Evolutionary conservation across 148 eudicot genomes (phyloP).

Genomic region (Simmondsia chinensis): DNA sequence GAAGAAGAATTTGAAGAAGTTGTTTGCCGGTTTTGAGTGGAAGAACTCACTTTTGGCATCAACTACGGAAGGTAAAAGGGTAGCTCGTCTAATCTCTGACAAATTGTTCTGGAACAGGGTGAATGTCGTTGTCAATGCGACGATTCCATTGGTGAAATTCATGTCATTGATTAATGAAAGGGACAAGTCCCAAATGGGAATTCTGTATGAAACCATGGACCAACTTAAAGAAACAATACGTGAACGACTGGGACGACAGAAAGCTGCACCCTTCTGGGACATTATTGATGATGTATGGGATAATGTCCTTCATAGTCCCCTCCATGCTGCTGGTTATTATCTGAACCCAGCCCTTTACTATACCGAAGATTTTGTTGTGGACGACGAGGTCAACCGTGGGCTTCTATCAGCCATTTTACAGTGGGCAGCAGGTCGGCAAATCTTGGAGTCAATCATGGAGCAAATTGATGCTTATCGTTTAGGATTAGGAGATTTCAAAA

Average conservation of each 20-base stretch:
- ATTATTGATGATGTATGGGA: conserved; percentile 19
- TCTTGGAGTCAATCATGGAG: too few species aligned
- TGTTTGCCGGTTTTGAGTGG: conserved; percentile 13
- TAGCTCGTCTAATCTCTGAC: conserved; percentile 7
- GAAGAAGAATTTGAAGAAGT: conserved; percentile 1
- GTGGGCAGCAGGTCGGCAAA: too few species aligned
- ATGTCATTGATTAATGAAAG: conserved; percentile 7
- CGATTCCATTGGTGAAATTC: conserved; percentile 14
- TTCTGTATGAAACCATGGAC: conserved; percentile 21
- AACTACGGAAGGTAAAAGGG: not conserved
- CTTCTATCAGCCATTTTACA: not conserved
- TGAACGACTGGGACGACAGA: not conserved
- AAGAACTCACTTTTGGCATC: not conserved
- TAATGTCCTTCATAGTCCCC: conserved; percentile 13
- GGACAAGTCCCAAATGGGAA: conserved; percentile 17
- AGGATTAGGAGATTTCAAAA: too few species aligned
- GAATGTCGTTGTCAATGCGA: conserved; percentile 1
- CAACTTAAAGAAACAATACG: conserved; percentile 16
- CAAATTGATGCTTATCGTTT: too few species aligned
- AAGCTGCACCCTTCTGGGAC: conserved; percentile 3
- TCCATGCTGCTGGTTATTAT: conserved; percentile 29
- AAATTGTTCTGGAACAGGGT: conserved; percentile 11
- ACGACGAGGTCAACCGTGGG: not conserved
- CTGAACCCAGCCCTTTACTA: conserved; percentile 19
- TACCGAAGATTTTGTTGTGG: not conserved